phyloP scores from a whole-genome alignment of 129 eudicot species.

The Sambucus nigra region DNA sequence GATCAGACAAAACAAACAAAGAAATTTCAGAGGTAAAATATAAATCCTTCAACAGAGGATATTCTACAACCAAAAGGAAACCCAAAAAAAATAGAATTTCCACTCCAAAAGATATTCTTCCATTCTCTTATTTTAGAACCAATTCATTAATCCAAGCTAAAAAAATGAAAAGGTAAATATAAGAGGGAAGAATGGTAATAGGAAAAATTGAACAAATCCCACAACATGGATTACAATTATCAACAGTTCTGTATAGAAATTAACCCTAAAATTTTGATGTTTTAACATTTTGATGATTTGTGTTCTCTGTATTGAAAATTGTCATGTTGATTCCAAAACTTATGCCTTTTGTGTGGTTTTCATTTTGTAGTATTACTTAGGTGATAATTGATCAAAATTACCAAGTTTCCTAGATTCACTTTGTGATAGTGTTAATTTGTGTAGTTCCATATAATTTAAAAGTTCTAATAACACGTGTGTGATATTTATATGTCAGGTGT shows the following conservation, averaged over 20 bases:
- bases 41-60: slow-evolving; percentile 35
- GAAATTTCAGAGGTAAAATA: slow-evolving; percentile 26
- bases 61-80: slow-evolving; percentile 27
- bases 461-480: too few relatives aligned
- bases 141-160: too few relatives aligned
- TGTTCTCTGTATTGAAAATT: too few relatives aligned
- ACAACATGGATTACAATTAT: slow-evolving; percentile 10
- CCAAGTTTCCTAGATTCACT: too few relatives aligned
- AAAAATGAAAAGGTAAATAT: slow-evolving; percentile 5
- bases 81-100: slow-evolving; percentile 14
- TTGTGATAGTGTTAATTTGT: too few relatives aligned
- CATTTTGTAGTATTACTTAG: too few relatives aligned
- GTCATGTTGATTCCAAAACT: too few relatives aligned
- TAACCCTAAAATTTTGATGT: slow-evolving; percentile 25
- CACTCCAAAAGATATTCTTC: slow-evolving; percentile 15
- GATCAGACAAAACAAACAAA: slow-evolving; percentile 10
- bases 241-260: slow-evolving; percentile 6
- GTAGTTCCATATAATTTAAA: too few relatives aligned
- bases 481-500: too few relatives aligned
- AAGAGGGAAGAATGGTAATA: slow-evolving; percentile 2
- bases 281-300: slow-evolving; percentile 1
- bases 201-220: slow-evolving; percentile 17
- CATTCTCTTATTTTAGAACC: slow-evolving; percentile 7
- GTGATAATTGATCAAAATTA: too few relatives aligned
- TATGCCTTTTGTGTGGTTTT: too few relatives aligned